Conservation (phyloP, 2,329 filamentous ascomycete species). For the Parafenestella ontariensis region DNA sequence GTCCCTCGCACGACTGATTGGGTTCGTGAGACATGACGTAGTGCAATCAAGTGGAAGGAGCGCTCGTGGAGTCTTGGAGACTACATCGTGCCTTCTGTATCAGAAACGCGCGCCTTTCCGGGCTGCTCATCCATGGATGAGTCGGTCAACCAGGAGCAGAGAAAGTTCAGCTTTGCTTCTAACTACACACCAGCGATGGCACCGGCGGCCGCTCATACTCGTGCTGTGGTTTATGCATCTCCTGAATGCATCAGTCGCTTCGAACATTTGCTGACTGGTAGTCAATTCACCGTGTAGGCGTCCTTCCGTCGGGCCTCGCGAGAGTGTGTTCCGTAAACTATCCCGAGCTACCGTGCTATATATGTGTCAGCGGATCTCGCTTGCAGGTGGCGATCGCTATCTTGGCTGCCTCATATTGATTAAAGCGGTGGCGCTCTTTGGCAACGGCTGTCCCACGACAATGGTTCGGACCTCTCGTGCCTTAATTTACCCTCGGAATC, state of each 20-base stretch:
- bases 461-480: conserved; percentile 3
- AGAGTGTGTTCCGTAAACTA: no score
- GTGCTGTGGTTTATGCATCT: no score
- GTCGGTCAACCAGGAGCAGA: not conserved
- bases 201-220: no score
- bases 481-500: conserved; percentile 4
- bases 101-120: not conserved
- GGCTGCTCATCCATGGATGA: not conserved
- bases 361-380: conserved; percentile 3
- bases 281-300: not conserved
- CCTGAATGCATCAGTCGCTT: no score
- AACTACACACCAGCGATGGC: no score
- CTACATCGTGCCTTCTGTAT: conserved; percentile 1
- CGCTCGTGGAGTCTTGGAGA: not conserved
- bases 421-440: conserved; percentile 6
- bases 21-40: conserved; percentile 4
- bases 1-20: no score
- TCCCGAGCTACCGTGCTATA: no score
- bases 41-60: not conserved
- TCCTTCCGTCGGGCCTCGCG: no score
- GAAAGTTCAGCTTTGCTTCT: no score
- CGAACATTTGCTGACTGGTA: no score
- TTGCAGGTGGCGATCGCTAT: conserved; percentile 15
- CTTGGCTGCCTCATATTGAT: conserved; percentile 19
- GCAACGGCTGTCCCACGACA: conserved; percentile 8